A percentile compares a stretch with the other conserved stretches of the same genome.
These are phyloP conservation scores for Suhomyces sp. DNA, from an alignment of 805 yeast genomes.

Conservation along the genomic window DNA sequence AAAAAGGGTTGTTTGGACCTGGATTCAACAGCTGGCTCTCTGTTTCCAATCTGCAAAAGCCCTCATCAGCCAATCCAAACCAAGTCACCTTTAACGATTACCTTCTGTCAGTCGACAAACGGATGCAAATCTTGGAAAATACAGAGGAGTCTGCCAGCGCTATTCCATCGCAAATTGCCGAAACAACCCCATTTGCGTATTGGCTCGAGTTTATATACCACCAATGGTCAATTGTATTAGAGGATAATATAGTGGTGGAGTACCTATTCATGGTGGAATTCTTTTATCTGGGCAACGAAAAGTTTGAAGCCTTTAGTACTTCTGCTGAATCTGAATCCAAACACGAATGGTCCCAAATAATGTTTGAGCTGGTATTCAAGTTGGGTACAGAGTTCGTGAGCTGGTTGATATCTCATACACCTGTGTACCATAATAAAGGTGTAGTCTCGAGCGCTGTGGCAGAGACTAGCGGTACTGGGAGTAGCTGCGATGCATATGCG, in stretches of 20 bases:
- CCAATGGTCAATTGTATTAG: constrained; percentile 66
- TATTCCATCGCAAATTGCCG: constrained; percentile 82
- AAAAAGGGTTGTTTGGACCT: constrained; percentile 17
- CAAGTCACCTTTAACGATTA: constrained; percentile 47
- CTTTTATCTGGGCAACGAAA: constrained; percentile 50
- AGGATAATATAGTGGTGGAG: constrained; percentile 78
- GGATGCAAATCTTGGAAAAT: constrained; percentile 51
- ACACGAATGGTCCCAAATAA: constrained; percentile 34
- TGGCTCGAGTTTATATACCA: constrained; percentile 73
- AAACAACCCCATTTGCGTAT: constrained; percentile 60
- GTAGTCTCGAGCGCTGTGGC: constrained; percentile 6
- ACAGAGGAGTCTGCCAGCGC: constrained; percentile 56
- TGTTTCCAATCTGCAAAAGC: constrained; percentile 1
- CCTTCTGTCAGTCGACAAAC: constrained; percentile 48
- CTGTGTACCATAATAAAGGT: constrained; percentile 11
- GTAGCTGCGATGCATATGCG: constrained; percentile 73
- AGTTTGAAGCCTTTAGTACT: constrained; percentile 21
- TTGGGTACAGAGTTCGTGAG: constrained; percentile 45
- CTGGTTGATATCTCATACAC: constrained; percentile 45
- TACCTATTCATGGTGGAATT: constrained; percentile 70
- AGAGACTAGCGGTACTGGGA: constrained; percentile 20
- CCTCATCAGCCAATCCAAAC: constrained; percentile 5
- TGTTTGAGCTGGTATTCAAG: constrained; percentile 38
- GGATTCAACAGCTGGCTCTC: constrained; percentile 28
- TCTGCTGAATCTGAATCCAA: constrained; percentile 4